These are phyloP conservation scores for Coelastrella sp. DNA, from an alignment of 139 green algal species.

Conservation along the genomic window DNA sequence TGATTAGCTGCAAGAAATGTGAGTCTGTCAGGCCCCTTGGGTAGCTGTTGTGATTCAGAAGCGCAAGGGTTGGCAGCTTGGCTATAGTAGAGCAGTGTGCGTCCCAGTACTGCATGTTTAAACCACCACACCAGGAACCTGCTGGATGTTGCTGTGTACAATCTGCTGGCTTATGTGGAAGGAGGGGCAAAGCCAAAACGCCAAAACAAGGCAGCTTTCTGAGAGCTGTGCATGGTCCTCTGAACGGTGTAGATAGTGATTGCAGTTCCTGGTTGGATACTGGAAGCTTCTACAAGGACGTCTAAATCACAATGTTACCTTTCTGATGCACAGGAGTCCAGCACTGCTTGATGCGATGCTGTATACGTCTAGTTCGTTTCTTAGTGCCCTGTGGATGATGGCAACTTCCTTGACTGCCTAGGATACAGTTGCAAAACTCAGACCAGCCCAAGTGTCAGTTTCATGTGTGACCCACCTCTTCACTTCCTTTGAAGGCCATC, in stretches of 20 bases:
- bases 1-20: conserved; percentile 23
- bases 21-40: conserved; percentile 21
- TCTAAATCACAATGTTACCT: too few relatives aligned
- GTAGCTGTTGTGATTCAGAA: conserved; percentile 35
- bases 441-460: neutral
- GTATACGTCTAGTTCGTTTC: conserved; percentile 19
- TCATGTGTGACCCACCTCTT: too few relatives aligned
- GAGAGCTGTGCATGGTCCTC: neutral
- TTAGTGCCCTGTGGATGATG: neutral
- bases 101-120: conserved; percentile 35
- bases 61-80: conserved; percentile 22
- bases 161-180: neutral
- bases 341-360: conserved; percentile 12
- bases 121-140: neutral
- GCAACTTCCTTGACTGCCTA: neutral
- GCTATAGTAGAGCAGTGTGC: conserved; percentile 22
- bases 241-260: neutral
- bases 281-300: too few relatives aligned
- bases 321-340: conserved; percentile 24
- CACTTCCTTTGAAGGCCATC: neutral
- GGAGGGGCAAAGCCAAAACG: too few relatives aligned
- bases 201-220: too few relatives aligned
- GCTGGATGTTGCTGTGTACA: neutral
- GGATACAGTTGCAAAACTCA: neutral
- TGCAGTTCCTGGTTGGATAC: neutral